Percentiles rank a stretch among this genome's conserved stretches.
Conservation (phyloP, 371 early-diverging fungal species). For the Lichtheimia hyalospora region DNA sequence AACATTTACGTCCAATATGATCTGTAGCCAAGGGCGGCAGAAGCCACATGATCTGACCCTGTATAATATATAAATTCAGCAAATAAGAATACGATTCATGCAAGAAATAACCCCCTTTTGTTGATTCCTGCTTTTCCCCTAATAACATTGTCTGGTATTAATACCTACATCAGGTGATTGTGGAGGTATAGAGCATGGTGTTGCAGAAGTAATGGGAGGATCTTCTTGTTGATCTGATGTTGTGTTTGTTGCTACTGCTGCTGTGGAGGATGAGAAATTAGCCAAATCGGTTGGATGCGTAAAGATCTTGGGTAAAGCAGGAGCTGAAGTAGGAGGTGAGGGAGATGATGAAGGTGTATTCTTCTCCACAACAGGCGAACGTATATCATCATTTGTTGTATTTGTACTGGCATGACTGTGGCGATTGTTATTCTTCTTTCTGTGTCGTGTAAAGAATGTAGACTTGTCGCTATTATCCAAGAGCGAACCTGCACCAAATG, state of each 20-base stretch:
- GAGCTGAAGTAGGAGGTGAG: not conserved
- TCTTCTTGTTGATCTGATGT: not conserved
- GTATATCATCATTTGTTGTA: not conserved
- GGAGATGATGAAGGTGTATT: not conserved
- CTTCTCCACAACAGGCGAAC: not conserved
- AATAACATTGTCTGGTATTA: not conserved
- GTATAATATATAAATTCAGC: not conserved
- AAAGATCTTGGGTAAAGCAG: slow-evolving; percentile 10
- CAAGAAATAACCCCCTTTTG: not conserved
- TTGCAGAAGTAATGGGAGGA: slow-evolving; percentile 2
- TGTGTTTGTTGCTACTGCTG: slow-evolving; percentile 3
- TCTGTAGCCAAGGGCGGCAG: slow-evolving; percentile 41
- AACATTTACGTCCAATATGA: slow-evolving; percentile 46
- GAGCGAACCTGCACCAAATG: slow-evolving; percentile 12
- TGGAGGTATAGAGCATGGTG: slow-evolving; percentile 8
- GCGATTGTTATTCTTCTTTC: slow-evolving; percentile 4
- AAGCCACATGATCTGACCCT: slow-evolving; percentile 18
- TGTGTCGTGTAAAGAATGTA: not conserved
- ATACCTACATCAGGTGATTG: slow-evolving; percentile 16
- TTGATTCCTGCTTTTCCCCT: not conserved
- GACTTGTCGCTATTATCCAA: slow-evolving; percentile 14
- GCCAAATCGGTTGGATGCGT: slow-evolving; percentile 5
- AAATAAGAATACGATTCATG: not conserved
- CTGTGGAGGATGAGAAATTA: slow-evolving; percentile 2
- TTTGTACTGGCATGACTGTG: not conserved